A percentile compares a stretch with the other conserved stretches of the same genome.
phyloP scores from a whole-genome alignment of 345 rosid genomes.

The Reutealis trisperma region DNA sequence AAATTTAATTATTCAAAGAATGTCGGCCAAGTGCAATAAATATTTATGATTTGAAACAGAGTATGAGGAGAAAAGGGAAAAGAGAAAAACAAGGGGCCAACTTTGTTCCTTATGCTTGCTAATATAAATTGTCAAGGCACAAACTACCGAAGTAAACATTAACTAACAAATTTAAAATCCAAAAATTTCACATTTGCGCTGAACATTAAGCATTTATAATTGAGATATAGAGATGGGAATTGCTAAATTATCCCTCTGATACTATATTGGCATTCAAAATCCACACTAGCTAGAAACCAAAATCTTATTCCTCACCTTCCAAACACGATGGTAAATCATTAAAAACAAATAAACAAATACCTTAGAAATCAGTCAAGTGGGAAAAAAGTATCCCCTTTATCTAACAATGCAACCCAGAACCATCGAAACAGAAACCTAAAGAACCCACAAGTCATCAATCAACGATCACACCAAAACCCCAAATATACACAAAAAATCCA shows the following conservation, averaged over 20 bases:
- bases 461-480: background rate
- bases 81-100: background rate
- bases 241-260: background rate
- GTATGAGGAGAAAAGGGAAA: background rate
- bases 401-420: conserved; percentile 2
- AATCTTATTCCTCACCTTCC: background rate
- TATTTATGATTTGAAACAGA: background rate
- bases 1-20: background rate
- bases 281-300: background rate
- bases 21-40: background rate
- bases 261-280: background rate
- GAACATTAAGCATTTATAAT: background rate
- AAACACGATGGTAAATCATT: background rate
- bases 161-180: background rate
- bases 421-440: background rate
- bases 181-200: background rate
- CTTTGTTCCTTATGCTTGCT: background rate
- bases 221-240: background rate
- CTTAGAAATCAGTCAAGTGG: background rate
- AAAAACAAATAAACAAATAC: background rate
- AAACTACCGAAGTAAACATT: background rate
- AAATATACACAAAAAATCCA: background rate
- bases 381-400: background rate
- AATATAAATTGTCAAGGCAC: background rate
- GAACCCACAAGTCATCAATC: background rate